Evolutionary conservation across 2,329 filamentous ascomycete genomes (phyloP), one percentile per base, ranked within the genome.

Genomic region (Alternaria novae-zelandiae): DNA sequence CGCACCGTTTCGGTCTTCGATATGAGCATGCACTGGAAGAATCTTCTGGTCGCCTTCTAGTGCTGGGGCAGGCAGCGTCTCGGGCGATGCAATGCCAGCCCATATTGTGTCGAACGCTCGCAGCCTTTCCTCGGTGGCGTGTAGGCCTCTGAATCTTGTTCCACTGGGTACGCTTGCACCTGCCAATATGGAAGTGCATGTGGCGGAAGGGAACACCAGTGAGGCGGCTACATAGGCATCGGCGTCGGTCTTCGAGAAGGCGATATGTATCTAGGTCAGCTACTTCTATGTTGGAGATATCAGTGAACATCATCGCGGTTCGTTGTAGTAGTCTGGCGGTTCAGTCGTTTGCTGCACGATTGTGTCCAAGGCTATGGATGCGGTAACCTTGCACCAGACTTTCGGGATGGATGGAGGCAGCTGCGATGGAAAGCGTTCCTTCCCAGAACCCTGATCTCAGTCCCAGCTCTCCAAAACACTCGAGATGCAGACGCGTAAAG

Each of bases 271-370:
- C 0, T 9, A 36, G 0, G 32, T 9, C 2, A 9, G 1, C 32
- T 36, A n/a, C 32, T 0, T 36, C 7, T 1, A 36, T 5, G 0
- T 0, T 36, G 8, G 32, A 36, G 32, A 9, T 1, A 9, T 2
- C 2, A 5, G 4, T 1, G 32, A 5, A 0, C 2, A 5, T 5
- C 1, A 0, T 5, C 32, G 32, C 4, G 32, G 15, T 0, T n/a
- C 17, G 32, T 3, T 10, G 32, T 41, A 41, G n/a, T 17, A 41
- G n/a, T 41, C 5, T 11, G 9, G n/a, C n/a, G 36, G 6, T 41
- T 1, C 0, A 6, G 1, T 41, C 0, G 5, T 0, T 41, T 3
- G 0, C 0, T 41, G 36, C 4, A 10, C 3, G 36, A 41, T 11
- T 3, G 2, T 41, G 11, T 41, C n/a, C 8, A 41, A 6, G 8